These are phyloP conservation scores for Lentinula guzmanii DNA, from an alignment of 768 basidiomycete genomes.

Conservation along the genomic window DNA sequence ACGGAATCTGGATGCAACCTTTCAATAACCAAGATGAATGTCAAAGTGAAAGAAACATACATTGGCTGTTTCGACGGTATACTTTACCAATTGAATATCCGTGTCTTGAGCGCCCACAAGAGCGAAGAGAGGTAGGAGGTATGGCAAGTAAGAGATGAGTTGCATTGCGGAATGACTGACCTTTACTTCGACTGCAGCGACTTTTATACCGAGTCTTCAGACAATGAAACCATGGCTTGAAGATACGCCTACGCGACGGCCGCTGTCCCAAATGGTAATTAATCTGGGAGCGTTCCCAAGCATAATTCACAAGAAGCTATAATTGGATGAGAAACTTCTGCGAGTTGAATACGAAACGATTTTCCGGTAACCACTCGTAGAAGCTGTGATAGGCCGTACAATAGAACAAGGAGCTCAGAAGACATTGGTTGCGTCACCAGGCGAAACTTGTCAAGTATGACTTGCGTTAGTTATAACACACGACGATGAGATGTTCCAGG, in stretches of 20 bases:
- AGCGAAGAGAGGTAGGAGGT: constrained; percentile 1
- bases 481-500: constrained; percentile 4
- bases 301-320: not conserved
- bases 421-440: not conserved
- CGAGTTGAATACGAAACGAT: not conserved
- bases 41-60: not conserved
- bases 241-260: not conserved
- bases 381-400: not conserved
- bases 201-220: not conserved
- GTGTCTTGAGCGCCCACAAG: not conserved
- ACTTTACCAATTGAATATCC: not conserved
- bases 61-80: not conserved
- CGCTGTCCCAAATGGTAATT: not conserved
- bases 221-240: not conserved
- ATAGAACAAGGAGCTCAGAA: not conserved
- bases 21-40: not conserved
- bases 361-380: not conserved
- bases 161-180: not conserved
- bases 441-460: not conserved
- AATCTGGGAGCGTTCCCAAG: constrained; percentile 1
- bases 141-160: not conserved
- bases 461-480: not conserved
- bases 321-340: constrained; percentile 1
- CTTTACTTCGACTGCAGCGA: not conserved
- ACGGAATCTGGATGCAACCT: constrained; percentile 14